Evolutionary conservation across 2,329 filamentous ascomycete genomes (phyloP).

Genomic region (Stenocarpella maydis): DNA sequence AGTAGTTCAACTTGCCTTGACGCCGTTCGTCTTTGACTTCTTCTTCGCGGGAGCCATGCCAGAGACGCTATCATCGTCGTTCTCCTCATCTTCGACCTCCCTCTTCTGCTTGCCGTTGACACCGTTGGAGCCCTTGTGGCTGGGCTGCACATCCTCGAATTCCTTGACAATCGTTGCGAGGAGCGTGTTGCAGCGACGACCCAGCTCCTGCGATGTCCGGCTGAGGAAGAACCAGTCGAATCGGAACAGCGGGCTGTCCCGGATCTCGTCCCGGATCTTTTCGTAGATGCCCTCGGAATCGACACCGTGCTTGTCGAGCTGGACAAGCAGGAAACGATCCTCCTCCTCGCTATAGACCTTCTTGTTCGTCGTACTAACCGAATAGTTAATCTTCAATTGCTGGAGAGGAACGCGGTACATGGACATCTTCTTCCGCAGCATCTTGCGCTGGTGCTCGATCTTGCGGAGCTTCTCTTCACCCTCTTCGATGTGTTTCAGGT

Average conservation of each 20-base stretch:
- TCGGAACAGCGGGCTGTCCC: slow-evolving; percentile 91
- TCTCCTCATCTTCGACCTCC: slow-evolving; percentile 80
- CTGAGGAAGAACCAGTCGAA: slow-evolving; percentile 99
- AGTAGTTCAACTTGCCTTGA: slow-evolving; percentile 72
- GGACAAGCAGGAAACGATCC: slow-evolving; percentile 91
- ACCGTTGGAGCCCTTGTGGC: slow-evolving; percentile 62
- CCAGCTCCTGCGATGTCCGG: slow-evolving; percentile 90
- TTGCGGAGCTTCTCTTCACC: slow-evolving; percentile 91
- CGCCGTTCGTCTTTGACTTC: slow-evolving; percentile 82
- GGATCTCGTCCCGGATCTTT: slow-evolving; percentile 95
- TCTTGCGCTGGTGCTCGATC: slow-evolving; percentile 90
- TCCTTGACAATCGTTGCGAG: slow-evolving; percentile 95
- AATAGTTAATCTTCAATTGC: slow-evolving; percentile 98
- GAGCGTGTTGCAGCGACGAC: slow-evolving; percentile 90
- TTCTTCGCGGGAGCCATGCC: slow-evolving; percentile 90
- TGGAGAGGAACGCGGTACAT: slow-evolving; percentile 97
- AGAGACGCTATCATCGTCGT: slow-evolving; percentile 82
- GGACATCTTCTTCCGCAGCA: slow-evolving; percentile 93
- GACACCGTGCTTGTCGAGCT: slow-evolving; percentile 90
- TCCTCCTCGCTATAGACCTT: slow-evolving; percentile 99
- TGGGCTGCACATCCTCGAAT: slow-evolving; percentile 75
- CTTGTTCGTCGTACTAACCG: slow-evolving; percentile 98
- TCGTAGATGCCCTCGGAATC: slow-evolving; percentile 93
- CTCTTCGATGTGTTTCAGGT: slow-evolving; percentile 87
- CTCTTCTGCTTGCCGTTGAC: slow-evolving; percentile 77